Evolutionary conservation across 257 asterid species (phyloP).

Genomic region (Pogostemon cablin): DNA sequence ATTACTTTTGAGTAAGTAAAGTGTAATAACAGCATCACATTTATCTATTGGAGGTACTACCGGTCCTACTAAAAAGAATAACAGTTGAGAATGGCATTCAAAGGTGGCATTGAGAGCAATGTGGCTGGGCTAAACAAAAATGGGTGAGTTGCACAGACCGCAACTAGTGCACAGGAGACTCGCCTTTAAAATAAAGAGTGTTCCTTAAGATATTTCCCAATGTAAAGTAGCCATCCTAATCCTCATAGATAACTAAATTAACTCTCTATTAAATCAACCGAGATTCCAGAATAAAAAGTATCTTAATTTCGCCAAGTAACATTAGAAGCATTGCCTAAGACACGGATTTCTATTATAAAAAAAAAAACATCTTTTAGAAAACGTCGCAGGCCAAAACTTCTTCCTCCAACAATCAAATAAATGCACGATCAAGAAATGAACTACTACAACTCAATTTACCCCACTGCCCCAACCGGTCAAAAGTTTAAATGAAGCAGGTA

Average conservation of each 20-base stretch:
- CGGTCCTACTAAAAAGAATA: too few relatives aligned
- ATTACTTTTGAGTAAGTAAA: too few relatives aligned
- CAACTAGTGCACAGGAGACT: background rate
- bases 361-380: background rate
- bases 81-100: too few relatives aligned
- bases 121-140: too few relatives aligned
- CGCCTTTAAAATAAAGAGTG: slow-evolving; percentile 2
- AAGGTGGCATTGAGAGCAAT: too few relatives aligned
- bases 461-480: slow-evolving; percentile 31
- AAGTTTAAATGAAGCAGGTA: slow-evolving; percentile 12
- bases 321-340: slow-evolving; percentile 5
- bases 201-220: background rate
- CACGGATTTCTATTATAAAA: slow-evolving; percentile 1
- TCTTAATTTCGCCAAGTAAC: background rate
- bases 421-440: background rate
- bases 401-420: slow-evolving; percentile 17
- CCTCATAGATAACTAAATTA: background rate
- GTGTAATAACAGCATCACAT: too few relatives aligned
- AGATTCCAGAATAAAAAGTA: background rate
- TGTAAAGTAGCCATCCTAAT: background rate
- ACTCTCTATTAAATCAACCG: slow-evolving; percentile 24
- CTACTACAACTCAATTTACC: slow-evolving; percentile 27
- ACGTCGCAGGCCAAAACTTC: background rate
- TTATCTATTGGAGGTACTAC: too few relatives aligned
- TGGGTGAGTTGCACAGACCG: too few relatives aligned